Base-by-base conservation (phyloP, 495 filamentous ascomycete genomes). In the Apiosordaria backusii region DNA sequence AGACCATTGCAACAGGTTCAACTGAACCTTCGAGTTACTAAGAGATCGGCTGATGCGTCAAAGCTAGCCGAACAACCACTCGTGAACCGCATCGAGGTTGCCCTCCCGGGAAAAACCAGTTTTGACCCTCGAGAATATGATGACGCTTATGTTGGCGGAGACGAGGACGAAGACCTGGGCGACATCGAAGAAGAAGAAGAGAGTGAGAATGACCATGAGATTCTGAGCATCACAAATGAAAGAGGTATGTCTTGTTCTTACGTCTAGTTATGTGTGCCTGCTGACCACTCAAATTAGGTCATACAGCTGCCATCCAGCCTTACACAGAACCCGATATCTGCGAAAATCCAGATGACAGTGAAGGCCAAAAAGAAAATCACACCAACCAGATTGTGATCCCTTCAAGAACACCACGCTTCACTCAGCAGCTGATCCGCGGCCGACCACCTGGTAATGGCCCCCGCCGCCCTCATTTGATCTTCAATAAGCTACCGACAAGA, bases 381-480 rank as follows among this genome's bases (percentile, higher is more conserved):
- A 15, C 45, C n/a, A n/a, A n/a, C 57, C 0, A 29, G 57, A 23
- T 25, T 25, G 26, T 25, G 23, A 23, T 55, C 7, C 53, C 57
- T 26, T 25, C 57, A 25, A 23, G 0, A 25, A 26, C 26, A 18
- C 26, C 57, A 15, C 26, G 26, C 24, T 26, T 25, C 0, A 26
- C 27, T 1, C 52, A 27, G 6, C 58, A 19, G 21, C 6, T 4
- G 7, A 66, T 23, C 29, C 61, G 62, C 23, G 65, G 53, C 29
- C 60, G 64, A 53, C 54, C 58, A 1, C 64, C 50, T 35, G 54
- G 50, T 1, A 68, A 57, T 5, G 57, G 61, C 19, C 50, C 67
- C 6, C 69, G 71, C 3, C 72, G 70, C 4, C 70, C 72, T 7
- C 66, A 57, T 24, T 55, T 74, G 9, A 68, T 74, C 15, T 72